Evolutionary conservation across 257 asterid species (phyloP), one percentile per base, ranked within the genome.

Genomic region (Nicotiana obtusifolia): DNA sequence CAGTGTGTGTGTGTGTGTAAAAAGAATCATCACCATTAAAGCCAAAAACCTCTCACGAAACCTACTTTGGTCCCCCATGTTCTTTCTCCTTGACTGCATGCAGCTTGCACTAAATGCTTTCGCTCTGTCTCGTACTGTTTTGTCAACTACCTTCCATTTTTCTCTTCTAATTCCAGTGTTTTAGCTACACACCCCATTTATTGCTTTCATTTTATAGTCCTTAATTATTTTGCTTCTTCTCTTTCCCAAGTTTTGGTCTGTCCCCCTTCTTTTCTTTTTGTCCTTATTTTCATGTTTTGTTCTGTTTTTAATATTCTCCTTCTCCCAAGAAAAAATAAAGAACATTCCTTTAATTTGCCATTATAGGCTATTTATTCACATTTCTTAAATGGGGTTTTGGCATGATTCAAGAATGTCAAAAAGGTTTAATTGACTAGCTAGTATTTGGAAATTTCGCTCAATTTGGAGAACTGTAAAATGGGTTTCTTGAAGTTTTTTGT

Each of bases 401-500:
- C 49, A 41, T 41, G 49, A 41, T 41, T 41, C 49, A 41, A 41
- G 49, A 41, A 41, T 41, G 11, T 41, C 9, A 41, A 41, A 37
- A 41, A 41, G 49, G 3, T 41, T 41, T 41, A 41, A 1, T 41
- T 41, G 49, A 41, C 49, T 41, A 41, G 4, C 0, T 41, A 41
- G 49, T 41, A 41, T 35, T n/a, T 15, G 33, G 54, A 33, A 61
- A 33, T 10, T 78, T 78, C 60, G n/a, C 11, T 14, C 54, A 6
- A 73, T 15, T 78, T 35, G 59, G 13, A 78, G 71, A 35, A 20
- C 24, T 60, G 54, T 60, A 49, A 84, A 81, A 92, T 94, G 97
- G 88, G 90, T 84, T 69, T 20, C 80, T 83, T 75, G 19, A 87
- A 71, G 33, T 47, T 64, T 37, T 80, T 87, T 66, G 30, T 85